phyloP scores from a whole-genome alignment of 75 land plant species.

The Pseudotsuga menziesii region DNA sequence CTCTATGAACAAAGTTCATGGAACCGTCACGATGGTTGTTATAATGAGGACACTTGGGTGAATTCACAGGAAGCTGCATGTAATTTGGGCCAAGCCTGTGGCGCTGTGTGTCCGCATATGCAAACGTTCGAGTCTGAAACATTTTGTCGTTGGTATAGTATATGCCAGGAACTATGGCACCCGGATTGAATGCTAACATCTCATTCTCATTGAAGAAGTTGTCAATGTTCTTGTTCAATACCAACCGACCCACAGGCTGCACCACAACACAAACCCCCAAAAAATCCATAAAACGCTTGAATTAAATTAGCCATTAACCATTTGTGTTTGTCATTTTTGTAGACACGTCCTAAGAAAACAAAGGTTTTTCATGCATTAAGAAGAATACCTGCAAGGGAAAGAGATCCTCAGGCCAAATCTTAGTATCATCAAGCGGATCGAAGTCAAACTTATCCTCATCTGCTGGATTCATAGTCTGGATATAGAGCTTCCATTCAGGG shows the following conservation, averaged over 20 bases:
- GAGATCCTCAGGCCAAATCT: slow-evolving; percentile 45
- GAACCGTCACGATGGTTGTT: slow-evolving; percentile 53
- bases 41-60: slow-evolving; percentile 44
- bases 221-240: slow-evolving; percentile 45
- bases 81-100: slow-evolving; percentile 47
- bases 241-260: slow-evolving; percentile 50
- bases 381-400: slow-evolving; percentile 30
- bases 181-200: slow-evolving; percentile 41
- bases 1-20: slow-evolving; percentile 49
- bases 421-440: slow-evolving; percentile 43
- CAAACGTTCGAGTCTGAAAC: slow-evolving; percentile 41
- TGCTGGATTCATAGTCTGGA: slow-evolving; percentile 45
- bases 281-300: too few species aligned
- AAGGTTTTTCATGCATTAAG: too few species aligned
- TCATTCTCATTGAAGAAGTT: slow-evolving; percentile 52
- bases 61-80: slow-evolving; percentile 43
- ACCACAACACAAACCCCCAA: too few species aligned
- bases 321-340: too few species aligned
- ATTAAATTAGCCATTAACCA: not conserved
- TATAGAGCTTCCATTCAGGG: slow-evolving; percentile 44
- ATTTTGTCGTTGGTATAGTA: slow-evolving; percentile 45
- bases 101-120: slow-evolving; percentile 41
- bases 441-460: slow-evolving; percentile 41
- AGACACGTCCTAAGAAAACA: too few species aligned
- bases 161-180: slow-evolving; percentile 37